Base-by-base conservation (phyloP, 495 filamentous ascomycete species). In the Pyronema domesticum region DNA sequence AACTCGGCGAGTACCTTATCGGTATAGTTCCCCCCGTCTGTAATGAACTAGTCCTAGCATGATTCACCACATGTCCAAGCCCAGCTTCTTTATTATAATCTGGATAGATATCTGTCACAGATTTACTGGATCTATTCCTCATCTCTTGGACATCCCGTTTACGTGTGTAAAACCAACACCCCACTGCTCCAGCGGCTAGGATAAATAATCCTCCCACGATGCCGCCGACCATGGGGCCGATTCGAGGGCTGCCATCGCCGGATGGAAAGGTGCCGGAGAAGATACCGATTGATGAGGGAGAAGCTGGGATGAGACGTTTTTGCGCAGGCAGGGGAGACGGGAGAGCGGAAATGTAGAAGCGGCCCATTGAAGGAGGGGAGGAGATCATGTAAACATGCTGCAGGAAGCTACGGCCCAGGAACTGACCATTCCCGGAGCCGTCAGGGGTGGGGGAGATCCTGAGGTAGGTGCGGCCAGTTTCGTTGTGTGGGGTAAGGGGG, bases 301-400 rank as follows among this genome's bases (percentile, higher is more conserved):
- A 64, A 17, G 60, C 61, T 5, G 57, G 42, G 17, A 63, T 40
- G 19, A 64, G 54, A 35, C 36, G 15, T 44, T 55, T 64, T 36
- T 53, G 13, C 18, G 11, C 19, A 0, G 62, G 52, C 14, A 37
- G 30, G 1, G 58, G 55, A 10, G 51, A 63, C 14, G 61, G 57
- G 8, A 64, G 45, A 3, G 63, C 59, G 34, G 56, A 59, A 45
- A 65, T 44, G 35, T 50, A 56, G 39, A 65, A 65, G 17, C 54
- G 62, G 30, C 48, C 51, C 40, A 65, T 61, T 6, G 51, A 57
- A 3, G 63, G 45, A 6, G 59, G 59, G 6, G 59, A 57, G 23
- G 61, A 61, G 48, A 65, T 58, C 42, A 65, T 42, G 42, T 65
- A 65, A 7, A 57, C 49, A 30, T 65, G 62, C 18, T 62, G 55